These are phyloP conservation scores for Cutaneotrichosporon cyanovorans DNA, from an alignment of 1,284 basidiomycete genomes.

Conservation along the genomic window DNA sequence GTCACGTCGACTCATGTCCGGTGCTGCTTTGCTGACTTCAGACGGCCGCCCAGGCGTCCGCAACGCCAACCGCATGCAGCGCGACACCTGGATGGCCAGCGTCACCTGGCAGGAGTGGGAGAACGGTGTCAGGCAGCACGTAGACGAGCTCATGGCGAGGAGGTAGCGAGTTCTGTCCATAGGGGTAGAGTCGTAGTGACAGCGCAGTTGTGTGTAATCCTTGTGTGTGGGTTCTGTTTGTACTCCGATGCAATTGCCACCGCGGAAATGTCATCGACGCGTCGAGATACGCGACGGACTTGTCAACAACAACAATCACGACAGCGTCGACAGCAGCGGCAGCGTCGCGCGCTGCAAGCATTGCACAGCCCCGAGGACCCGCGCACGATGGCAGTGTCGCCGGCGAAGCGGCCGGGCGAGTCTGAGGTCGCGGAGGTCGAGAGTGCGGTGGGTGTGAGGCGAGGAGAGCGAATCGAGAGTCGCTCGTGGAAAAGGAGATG, in stretches of 20 bases:
- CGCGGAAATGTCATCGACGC: no score
- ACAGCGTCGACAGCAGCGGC: neutral
- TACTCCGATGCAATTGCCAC: neutral
- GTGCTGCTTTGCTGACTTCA: conserved; percentile 17
- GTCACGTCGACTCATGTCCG: no score
- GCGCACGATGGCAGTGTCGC: neutral
- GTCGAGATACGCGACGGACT: neutral
- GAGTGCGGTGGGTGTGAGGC: neutral
- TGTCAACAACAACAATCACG: neutral
- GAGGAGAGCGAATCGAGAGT: no score
- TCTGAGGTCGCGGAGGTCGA: conserved; percentile 1
- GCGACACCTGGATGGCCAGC: conserved; percentile 33
- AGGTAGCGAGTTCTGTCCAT: conserved; percentile 1
- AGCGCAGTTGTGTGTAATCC: no score
- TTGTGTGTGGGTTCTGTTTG: neutral
- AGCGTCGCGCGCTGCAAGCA: neutral
- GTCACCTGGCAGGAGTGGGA: conserved; percentile 41
- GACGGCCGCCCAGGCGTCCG: conserved; percentile 24
- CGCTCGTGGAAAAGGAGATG: no score
- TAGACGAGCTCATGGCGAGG: conserved; percentile 26
- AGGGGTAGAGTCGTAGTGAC: no score
- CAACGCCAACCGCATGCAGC: conserved; percentile 18
- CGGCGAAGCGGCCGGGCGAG: neutral
- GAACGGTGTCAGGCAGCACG: conserved; percentile 23
- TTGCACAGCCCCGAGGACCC: no score